A percentile compares a stretch with the other conserved stretches of the same genome.
Evolutionary conservation across 2,329 filamentous ascomycete genomes (phyloP).

Genomic region (Fusarium setosum): DNA sequence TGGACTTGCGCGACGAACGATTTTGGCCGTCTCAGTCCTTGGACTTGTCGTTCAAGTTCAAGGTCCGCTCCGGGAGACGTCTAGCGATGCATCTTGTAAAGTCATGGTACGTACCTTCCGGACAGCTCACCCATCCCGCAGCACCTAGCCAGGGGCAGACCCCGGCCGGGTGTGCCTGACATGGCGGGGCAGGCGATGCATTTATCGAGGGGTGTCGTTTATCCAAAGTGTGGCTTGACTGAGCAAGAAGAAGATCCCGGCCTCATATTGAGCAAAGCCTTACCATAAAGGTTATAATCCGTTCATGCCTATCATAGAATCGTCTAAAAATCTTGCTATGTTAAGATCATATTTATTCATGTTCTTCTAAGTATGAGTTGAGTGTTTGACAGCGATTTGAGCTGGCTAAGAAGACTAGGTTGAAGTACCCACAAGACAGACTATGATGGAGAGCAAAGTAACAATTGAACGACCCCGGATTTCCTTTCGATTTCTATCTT

Average conservation of each 20-base stretch:
- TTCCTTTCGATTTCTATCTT: slow-evolving; percentile 5
- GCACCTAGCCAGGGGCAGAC: slow-evolving; percentile 22
- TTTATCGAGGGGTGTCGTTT: slow-evolving; percentile 7
- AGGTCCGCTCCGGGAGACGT: slow-evolving; percentile 13
- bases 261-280: too few species aligned
- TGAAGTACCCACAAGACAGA: too few species aligned
- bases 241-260: too few species aligned
- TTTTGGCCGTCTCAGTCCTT: slow-evolving; percentile 18
- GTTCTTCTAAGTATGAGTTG: too few species aligned
- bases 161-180: slow-evolving; percentile 23
- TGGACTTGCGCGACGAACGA: slow-evolving; percentile 21
- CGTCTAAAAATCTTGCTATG: too few species aligned
- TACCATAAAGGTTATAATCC: too few species aligned
- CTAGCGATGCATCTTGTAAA: slow-evolving; percentile 11
- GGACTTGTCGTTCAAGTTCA: slow-evolving; percentile 26
- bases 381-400: too few species aligned
- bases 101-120: slow-evolving; percentile 37
- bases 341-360: too few species aligned
- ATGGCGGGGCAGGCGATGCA: slow-evolving; percentile 33
- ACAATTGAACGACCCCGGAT: neutral
- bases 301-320: too few species aligned
- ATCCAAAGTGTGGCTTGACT: neutral
- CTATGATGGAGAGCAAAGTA: neutral
- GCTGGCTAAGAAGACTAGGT: too few species aligned
- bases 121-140: slow-evolving; percentile 32